These are phyloP conservation scores for Stephania cephalantha DNA, from an alignment of 164 flowering plant species.

Conservation along the genomic window DNA sequence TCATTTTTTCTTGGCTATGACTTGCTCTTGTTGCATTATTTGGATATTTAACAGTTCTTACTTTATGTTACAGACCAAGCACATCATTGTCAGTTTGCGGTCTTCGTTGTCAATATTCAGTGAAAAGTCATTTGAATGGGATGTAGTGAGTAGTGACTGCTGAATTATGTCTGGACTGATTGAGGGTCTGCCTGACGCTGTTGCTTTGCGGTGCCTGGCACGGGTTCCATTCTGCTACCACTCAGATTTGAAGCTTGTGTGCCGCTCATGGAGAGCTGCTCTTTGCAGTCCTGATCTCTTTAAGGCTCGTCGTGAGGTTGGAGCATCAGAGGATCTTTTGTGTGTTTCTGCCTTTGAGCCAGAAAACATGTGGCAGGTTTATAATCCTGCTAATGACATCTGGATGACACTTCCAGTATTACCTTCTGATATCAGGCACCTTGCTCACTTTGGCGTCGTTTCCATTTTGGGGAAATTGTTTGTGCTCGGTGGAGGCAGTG, in stretches of 20 bases:
- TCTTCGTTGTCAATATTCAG: neutral
- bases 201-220: conserved; percentile 84
- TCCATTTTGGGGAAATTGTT: conserved; percentile 70
- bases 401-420: conserved; percentile 85
- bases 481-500: conserved; percentile 94
- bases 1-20: too few species aligned
- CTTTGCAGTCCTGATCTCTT: conserved; percentile 62
- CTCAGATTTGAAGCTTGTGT: conserved; percentile 73
- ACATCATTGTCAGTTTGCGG: neutral
- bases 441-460: conserved; percentile 76
- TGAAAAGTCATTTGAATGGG: conserved; percentile 7
- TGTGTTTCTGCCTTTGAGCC: conserved; percentile 83
- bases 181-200: conserved; percentile 96
- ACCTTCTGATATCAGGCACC: conserved; percentile 76
- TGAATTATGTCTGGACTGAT: conserved; percentile 69
- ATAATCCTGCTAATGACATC: conserved; percentile 66
- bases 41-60: neutral
- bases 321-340: conserved; percentile 61
- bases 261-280: conserved; percentile 77
- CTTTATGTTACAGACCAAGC: conserved; percentile 7
- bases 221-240: conserved; percentile 71
- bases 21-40: too few species aligned
- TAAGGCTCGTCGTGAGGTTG: conserved; percentile 64
- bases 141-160: conserved; percentile 12
- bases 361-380: conserved; percentile 87